Base-by-base conservation (phyloP, 192 early-diverging fungal genomes). In the Coemansia sp. region DNA sequence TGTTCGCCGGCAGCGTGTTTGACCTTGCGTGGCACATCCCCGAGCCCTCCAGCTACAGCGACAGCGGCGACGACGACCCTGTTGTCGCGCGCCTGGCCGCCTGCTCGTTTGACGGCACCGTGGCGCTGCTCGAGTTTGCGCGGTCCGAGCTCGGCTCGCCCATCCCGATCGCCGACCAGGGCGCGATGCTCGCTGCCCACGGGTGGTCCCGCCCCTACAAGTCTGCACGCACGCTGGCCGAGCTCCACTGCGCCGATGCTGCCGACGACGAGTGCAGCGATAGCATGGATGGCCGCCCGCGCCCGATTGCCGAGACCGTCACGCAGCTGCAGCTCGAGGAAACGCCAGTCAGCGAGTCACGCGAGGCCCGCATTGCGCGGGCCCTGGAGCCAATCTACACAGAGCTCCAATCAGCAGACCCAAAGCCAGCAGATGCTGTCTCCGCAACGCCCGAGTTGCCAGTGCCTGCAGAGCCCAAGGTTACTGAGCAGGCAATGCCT, bases 41-140 rank as follows among this genome's bases (percentile, higher is more conserved):
- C 1, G 90, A 92, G 16, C 35, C 35, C 35, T 40, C 35, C 4
- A 40, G 35, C 35, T 40, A 40, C 35, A 16, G n/a, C 12, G 75
- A 65, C 35, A 16, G n/a, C 12, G 75, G 63, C 16, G 56, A 18
- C 35, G 31, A 44, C 10, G 48, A 40, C 9, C 27, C 51, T 0
- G 56, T 58, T 1, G 65, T 76, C 6, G 73, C 73, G n/a, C 30
- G 29, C n/a, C 67, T 97, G 32, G 86, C 88, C 40, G 91, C 91
- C 5, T 93, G 91, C 61, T 97, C 95, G 8, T 89, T 95, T 62
- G 94, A 97, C 75, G 96, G 96, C 6, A 87, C 91, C 0, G 85
- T 94, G 4, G 88, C 85, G 1, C 69, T 89, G n/a, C 49, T 96
- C 4, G 81, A 83, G 43, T 92, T 96, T 57, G 80, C 69, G 9